Percentiles rank a stretch among this genome's conserved stretches.
Evolutionary conservation across 768 basidiomycete species (phyloP).

Genomic region (Suillus tomentosus): DNA sequence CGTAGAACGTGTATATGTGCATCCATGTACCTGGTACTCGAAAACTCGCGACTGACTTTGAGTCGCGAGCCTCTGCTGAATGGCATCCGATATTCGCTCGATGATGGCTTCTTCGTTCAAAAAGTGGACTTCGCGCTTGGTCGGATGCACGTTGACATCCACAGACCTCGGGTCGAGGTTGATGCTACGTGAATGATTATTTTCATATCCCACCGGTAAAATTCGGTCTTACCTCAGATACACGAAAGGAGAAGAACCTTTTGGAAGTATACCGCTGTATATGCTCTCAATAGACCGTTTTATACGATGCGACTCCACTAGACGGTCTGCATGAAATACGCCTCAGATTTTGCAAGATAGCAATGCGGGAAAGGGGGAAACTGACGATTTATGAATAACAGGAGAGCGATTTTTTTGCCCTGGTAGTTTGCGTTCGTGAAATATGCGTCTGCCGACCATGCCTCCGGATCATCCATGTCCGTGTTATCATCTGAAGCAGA

Average conservation of each 20-base stretch:
- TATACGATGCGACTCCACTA: constrained; percentile 87
- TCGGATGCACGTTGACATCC: constrained; percentile 98
- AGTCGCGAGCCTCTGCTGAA: constrained; percentile 65
- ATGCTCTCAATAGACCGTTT: constrained; percentile 86
- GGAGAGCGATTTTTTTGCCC: constrained; percentile 79
- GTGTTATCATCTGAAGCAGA: constrained; percentile 33
- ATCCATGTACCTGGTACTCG: constrained; percentile 62
- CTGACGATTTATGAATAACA: constrained; percentile 95
- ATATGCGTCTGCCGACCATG: constrained; percentile 74
- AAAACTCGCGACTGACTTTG: constrained; percentile 69
- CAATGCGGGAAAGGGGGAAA: constrained; percentile 11
- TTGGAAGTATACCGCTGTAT: constrained; percentile 84
- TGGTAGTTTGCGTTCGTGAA: constrained; percentile 90
- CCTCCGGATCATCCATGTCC: constrained; percentile 39
- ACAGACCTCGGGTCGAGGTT: constrained; percentile 84
- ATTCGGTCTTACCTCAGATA: constrained; percentile 74
- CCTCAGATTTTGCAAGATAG: not conserved
- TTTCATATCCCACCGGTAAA: not conserved
- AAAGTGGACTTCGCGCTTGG: constrained; percentile 96
- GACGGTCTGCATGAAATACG: constrained; percentile 60
- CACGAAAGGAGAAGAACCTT: constrained; percentile 88
- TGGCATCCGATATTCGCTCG: constrained; percentile 68
- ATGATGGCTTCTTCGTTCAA: constrained; percentile 87
- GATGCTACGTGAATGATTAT: constrained; percentile 48
- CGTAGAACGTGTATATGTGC: not conserved